These are phyloP conservation scores for Paecilomyces variotii DNA, from an alignment of 2,329 filamentous ascomycete species.

Conservation along the genomic window DNA sequence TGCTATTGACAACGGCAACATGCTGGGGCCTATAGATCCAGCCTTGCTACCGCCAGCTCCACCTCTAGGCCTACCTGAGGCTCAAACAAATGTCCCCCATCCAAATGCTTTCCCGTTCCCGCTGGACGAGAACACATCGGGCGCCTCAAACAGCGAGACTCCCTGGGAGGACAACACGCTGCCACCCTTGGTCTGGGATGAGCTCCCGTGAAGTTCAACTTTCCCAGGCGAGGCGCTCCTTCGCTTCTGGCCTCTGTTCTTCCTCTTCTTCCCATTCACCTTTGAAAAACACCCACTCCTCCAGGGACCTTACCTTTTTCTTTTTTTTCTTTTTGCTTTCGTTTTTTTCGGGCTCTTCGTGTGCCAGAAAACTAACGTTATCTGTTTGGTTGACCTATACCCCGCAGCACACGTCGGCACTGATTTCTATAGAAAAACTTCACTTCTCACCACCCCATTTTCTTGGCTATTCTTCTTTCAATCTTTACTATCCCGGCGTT, in stretches of 20 bases:
- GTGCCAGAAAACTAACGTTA: not conserved
- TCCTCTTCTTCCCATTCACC: not conserved
- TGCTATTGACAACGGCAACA: not conserved
- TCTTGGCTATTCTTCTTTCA: not conserved
- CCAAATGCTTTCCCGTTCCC: conserved; percentile 19
- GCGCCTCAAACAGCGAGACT: conserved; percentile 7
- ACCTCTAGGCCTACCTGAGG: conserved; percentile 19
- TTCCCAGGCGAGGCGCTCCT: not conserved
- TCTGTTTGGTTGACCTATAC: conserved; percentile 10
- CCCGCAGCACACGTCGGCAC: conserved; percentile 19
- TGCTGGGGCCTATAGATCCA: conserved; percentile 20
- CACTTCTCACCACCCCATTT: conserved; percentile 2
- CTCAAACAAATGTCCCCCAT: conserved; percentile 8
- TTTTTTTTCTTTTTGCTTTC: not conserved
- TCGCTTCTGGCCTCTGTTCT: conserved; percentile 3
- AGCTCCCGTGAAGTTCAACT: conserved; percentile 14
- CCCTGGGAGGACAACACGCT: conserved; percentile 33
- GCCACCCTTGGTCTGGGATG: conserved; percentile 34
- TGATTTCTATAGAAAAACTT: conserved; percentile 3
- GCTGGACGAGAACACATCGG: conserved; percentile 22
- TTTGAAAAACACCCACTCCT: not conserved
- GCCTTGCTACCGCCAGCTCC: conserved; percentile 23
- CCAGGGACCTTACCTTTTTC: not conserved
- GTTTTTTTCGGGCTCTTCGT: not conserved
- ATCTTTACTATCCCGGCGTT: not conserved